A percentile compares a stretch with the other conserved stretches of the same genome.
These are phyloP conservation scores for Cercospora nicotianae DNA, from an alignment of 2,329 filamentous ascomycete genomes.

Conservation along the genomic window DNA sequence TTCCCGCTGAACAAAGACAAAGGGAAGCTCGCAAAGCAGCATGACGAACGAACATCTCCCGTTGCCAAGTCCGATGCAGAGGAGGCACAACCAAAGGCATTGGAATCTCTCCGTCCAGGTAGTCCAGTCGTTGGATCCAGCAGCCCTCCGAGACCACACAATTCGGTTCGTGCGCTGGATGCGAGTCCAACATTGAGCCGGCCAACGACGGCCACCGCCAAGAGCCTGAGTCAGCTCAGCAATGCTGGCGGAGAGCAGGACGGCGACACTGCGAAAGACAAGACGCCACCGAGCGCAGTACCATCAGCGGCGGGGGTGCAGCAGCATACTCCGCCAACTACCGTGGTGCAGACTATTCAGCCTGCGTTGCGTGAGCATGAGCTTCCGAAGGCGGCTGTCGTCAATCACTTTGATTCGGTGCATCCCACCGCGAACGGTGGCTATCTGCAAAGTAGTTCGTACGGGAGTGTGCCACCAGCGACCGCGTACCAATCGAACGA, in stretches of 20 bases:
- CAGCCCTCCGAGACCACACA: conserved; percentile 34
- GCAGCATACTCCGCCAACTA: conserved; percentile 30
- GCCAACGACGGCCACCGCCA: conserved; percentile 36
- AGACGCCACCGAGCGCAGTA: conserved; percentile 25
- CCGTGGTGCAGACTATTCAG: conserved; percentile 24
- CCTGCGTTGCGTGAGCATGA: conserved; percentile 24
- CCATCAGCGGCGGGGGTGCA: conserved; percentile 22
- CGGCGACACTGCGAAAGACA: conserved; percentile 18
- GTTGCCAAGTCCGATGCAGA: conserved; percentile 22
- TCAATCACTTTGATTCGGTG: conserved; percentile 24
- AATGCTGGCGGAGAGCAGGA: conserved; percentile 20
- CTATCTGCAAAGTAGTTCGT: conserved; percentile 9
- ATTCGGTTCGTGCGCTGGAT: conserved; percentile 28
- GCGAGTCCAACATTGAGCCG: conserved; percentile 37
- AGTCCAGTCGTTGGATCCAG: conserved; percentile 39
- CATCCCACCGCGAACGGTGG: conserved; percentile 18
- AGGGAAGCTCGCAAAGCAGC: conserved; percentile 28
- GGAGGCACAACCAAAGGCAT: conserved; percentile 21
- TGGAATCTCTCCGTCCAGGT: conserved; percentile 26
- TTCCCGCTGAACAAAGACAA: conserved; percentile 37
- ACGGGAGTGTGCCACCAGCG: conserved; percentile 12
- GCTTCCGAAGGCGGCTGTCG: conserved; percentile 27
- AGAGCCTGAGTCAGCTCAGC: conserved; percentile 35
- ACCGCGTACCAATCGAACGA: conserved; percentile 38
- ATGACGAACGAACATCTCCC: conserved; percentile 27